Evolutionary conservation across 768 basidiomycete species (phyloP), one percentile per base, ranked within the genome.

Genomic region (Infundibulicybe gibba): DNA sequence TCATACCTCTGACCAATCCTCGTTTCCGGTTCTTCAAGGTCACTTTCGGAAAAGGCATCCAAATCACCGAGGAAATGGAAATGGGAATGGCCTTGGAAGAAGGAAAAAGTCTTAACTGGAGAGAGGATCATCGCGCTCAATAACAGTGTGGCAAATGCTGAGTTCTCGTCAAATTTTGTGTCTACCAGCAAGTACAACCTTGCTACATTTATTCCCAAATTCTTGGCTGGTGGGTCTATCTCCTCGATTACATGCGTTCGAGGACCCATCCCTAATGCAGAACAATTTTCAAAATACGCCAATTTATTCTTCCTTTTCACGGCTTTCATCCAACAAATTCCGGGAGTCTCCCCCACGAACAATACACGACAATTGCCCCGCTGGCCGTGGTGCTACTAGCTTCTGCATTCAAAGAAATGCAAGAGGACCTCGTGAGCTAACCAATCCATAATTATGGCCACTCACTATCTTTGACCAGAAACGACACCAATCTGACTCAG

Each of bases 261-360:
- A 20, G 13, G 32, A 9, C 11, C 45, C 40, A 45, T 45, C 34
- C 44, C 19, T 49, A 56, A 48, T 56, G 37, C 21, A 13, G 94
- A 95, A 63, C 94, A 97, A 81, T 97, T 97, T 74, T 94, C 91
- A 38, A 92, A 97, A 80, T 97, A 97, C 63, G 95, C 97, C 55
- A 98, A 99, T 62, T 44, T 98, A 50, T 99, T 99, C 76, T 99
- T 99, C 77, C 75, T 99, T 49, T 98, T 99, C 73, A 97, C 95
- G 25, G 92, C 92, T 15, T 85, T 79, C 67, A 98, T 98, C 41
- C 95, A 98, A 60, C 97, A 99, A 70, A 94, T 99, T 54, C 97
- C 97, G 13, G 90, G 84, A 56, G 94, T 99, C 6, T 99, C 97
- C 1, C 97, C 97, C 13, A 98, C 95, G 2, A 94, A 97, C 59